Evolutionary conservation across 345 rosid species (phyloP).

Genomic region (Eucalyptus victrix): DNA sequence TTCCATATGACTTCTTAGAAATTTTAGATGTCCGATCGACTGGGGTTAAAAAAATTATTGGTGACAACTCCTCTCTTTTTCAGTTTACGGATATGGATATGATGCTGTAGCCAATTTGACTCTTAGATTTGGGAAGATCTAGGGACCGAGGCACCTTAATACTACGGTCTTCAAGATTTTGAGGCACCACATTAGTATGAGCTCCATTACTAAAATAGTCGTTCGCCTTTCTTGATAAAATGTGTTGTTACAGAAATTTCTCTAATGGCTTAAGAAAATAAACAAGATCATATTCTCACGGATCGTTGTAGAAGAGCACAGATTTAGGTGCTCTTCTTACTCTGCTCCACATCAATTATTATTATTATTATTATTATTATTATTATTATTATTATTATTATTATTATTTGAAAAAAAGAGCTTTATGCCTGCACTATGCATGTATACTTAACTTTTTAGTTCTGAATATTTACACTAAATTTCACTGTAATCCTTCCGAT

Average conservation of each 20-base stretch:
- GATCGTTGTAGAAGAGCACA: background rate
- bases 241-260: background rate
- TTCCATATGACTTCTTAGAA: background rate
- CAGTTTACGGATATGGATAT: background rate
- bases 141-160: background rate
- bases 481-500: background rate
- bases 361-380: too few species aligned
- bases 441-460: background rate
- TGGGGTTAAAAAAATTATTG: background rate
- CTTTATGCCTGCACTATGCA: accelerated
- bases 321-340: background rate
- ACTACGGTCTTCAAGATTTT: background rate
- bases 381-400: too few species aligned
- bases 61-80: background rate
- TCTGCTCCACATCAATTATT: background rate
- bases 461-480: too few species aligned
- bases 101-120: background rate
- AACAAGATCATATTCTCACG: background rate
- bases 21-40: background rate
- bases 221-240: background rate
- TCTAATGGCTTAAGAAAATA: background rate
- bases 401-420: too few species aligned
- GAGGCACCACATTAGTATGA: background rate
- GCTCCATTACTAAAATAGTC: background rate
- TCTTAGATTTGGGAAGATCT: background rate